phyloP scores from a whole-genome alignment of 495 filamentous ascomycete genomes.

The Tuber melanosporum region DNA sequence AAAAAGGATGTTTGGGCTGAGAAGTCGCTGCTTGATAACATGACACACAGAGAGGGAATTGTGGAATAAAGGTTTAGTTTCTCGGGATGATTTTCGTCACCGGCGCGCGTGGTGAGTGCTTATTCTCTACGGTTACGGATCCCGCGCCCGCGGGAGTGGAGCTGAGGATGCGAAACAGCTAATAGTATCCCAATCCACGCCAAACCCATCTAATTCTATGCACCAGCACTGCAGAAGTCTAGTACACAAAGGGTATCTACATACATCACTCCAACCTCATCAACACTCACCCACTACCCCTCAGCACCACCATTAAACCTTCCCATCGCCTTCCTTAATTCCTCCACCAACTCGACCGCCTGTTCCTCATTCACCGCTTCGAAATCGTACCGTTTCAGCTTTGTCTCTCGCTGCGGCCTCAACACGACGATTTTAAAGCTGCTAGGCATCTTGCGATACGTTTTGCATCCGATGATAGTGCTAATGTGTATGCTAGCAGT shows the following conservation, averaged over 20 bases:
- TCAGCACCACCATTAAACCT: conserved; percentile 26
- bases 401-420: conserved; percentile 54
- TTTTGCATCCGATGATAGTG: conserved; percentile 88
- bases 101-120: neutral
- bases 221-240: neutral
- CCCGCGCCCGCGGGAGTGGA: neutral
- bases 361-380: conserved; percentile 72
- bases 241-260: conserved; percentile 7
- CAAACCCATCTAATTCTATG: conserved; percentile 1
- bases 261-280: neutral
- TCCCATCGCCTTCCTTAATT: conserved; percentile 66
- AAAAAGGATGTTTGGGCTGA: neutral
- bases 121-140: neutral
- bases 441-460: conserved; percentile 80
- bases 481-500: conserved; percentile 87
- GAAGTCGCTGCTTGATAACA: neutral
- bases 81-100: neutral
- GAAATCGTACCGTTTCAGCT: conserved; percentile 84
- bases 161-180: neutral
- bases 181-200: neutral
- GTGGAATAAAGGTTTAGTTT: neutral
- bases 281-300: conserved; percentile 1
- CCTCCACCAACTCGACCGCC: conserved; percentile 81
- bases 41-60: neutral
- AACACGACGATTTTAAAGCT: conserved; percentile 60